These are phyloP conservation scores for Chernovozyma sophiae-reginae DNA, from an alignment of 1,139 yeast genomes.

Conservation along the genomic window DNA sequence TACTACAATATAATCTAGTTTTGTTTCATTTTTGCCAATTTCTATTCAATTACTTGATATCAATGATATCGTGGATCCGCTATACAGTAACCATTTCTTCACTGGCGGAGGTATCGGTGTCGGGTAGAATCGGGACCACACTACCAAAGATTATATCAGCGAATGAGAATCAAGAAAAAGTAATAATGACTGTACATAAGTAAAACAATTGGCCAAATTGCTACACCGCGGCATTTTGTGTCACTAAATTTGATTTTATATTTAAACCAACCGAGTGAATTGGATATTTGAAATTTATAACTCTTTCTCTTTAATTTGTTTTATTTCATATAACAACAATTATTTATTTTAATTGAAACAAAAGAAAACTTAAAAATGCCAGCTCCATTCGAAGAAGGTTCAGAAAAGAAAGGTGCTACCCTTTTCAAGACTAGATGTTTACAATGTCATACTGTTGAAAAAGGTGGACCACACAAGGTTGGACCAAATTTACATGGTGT, in stretches of 20 bases:
- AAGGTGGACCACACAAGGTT: constrained; percentile 97
- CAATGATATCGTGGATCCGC: too few relatives aligned
- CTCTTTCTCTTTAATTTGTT: not conserved
- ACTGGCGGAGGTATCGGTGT: constrained; percentile 5
- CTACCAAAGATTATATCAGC: too few relatives aligned
- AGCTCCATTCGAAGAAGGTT: constrained; percentile 68
- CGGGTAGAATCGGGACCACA: constrained; percentile 4
- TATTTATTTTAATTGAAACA: not conserved
- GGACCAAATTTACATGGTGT: constrained; percentile 98
- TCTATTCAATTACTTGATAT: too few relatives aligned
- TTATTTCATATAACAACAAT: not conserved
- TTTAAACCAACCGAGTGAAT: constrained; percentile 1
- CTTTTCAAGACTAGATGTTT: constrained; percentile 98
- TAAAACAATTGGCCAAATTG: constrained; percentile 1
- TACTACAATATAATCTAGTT: too few relatives aligned
- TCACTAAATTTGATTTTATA: constrained; percentile 1
- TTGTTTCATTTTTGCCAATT: too few relatives aligned
- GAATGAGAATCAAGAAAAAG: constrained; percentile 5
- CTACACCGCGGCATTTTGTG: not conserved
- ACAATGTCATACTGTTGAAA: constrained; percentile 97
- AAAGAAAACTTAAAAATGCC: too few relatives aligned
- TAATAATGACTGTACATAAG: constrained; percentile 4
- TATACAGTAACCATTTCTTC: too few relatives aligned
- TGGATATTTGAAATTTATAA: too few relatives aligned
- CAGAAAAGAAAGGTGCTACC: constrained; percentile 96